A percentile compares a stretch with the other conserved stretches of the same genome.
Conservation (phyloP, 306 rosid species). For the Vachellia pachyceras region DNA sequence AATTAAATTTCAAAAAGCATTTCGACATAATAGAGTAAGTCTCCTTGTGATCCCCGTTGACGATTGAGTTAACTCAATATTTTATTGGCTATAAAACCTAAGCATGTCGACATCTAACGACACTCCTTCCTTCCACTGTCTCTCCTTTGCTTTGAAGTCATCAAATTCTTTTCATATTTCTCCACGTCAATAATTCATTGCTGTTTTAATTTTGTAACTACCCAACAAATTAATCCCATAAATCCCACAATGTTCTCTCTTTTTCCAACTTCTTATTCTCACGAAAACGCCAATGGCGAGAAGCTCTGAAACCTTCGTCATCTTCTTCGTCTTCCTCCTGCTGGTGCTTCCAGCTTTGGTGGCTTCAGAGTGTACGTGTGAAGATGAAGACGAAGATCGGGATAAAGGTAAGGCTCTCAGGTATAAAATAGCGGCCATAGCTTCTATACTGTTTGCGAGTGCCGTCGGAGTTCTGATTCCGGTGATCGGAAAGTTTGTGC, state of each 20-base stretch:
- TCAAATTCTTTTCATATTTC: not conserved
- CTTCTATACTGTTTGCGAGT: constrained; percentile 59
- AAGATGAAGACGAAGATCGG: not conserved
- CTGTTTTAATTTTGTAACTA: too few species aligned
- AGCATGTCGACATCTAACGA: constrained; percentile 4
- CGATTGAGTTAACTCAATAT: not conserved
- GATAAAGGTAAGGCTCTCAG: constrained; percentile 45
- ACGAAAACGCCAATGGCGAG: not conserved
- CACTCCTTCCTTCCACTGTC: not conserved
- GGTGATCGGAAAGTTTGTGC: constrained; percentile 57
- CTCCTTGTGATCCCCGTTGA: not conserved
- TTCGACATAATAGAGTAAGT: not conserved
- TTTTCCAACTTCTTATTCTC: too few species aligned
- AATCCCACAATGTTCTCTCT: not conserved
- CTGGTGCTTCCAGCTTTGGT: constrained; percentile 27
- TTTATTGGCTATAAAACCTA: not conserved
- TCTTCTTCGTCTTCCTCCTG: not conserved
- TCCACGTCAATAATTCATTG: not conserved
- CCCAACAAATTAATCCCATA: too few species aligned
- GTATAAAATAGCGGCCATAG: constrained; percentile 59
- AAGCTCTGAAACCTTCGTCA: not conserved
- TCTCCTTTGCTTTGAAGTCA: not conserved
- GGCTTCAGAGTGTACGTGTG: constrained; percentile 37
- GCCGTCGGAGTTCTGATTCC: constrained; percentile 71
- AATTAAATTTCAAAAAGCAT: not conserved